Percentiles rank a stretch among this genome's conserved stretches.
These are phyloP conservation scores for Yamadazyma friedrichii DNA, from an alignment of 1,139 yeast species.

Conservation along the genomic window DNA sequence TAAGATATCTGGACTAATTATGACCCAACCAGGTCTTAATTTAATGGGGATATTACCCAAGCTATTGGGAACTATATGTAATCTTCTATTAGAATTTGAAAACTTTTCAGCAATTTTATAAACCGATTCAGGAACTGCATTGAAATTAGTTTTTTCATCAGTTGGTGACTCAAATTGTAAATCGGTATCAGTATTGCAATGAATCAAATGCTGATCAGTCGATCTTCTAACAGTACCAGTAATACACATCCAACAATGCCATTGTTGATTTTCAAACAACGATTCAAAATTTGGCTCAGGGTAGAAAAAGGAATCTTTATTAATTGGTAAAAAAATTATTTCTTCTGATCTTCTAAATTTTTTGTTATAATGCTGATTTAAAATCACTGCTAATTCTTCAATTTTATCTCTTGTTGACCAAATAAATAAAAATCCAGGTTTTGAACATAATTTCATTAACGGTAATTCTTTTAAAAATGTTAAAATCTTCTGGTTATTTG, in stretches of 20 bases:
- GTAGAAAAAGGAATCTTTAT: conserved; percentile 58
- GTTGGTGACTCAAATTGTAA: conserved; percentile 51
- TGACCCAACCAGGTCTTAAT: conserved; percentile 87
- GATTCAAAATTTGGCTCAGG: conserved; percentile 32
- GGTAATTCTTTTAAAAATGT: conserved; percentile 66
- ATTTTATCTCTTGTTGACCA: conserved; percentile 83
- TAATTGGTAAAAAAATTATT: conserved; percentile 64
- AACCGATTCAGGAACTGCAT: conserved; percentile 68
- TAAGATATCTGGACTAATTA: conserved; percentile 79
- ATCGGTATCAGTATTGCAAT: conserved; percentile 91
- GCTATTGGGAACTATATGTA: conserved; percentile 78
- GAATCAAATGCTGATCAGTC: conserved; percentile 78
- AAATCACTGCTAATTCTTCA: conserved; percentile 55
- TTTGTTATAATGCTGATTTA: conserved; percentile 63
- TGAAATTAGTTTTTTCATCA: conserved; percentile 14
- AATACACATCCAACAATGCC: conserved; percentile 98
- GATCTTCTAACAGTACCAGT: conserved; percentile 91
- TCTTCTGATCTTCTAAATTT: conserved; percentile 90
- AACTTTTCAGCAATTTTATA: conserved; percentile 90
- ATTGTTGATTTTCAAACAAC: conserved; percentile 52
- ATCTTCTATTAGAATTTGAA: conserved; percentile 73
- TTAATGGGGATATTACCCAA: conserved; percentile 60
- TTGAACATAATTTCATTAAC: conserved; percentile 67
- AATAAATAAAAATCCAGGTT: conserved; percentile 81
- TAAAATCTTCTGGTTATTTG: conserved; percentile 65